Percentiles rank a stretch among this genome's conserved stretches.
phyloP scores from a whole-genome alignment of 176 grass and related monocot genomes.

The Olyra latifolia region DNA sequence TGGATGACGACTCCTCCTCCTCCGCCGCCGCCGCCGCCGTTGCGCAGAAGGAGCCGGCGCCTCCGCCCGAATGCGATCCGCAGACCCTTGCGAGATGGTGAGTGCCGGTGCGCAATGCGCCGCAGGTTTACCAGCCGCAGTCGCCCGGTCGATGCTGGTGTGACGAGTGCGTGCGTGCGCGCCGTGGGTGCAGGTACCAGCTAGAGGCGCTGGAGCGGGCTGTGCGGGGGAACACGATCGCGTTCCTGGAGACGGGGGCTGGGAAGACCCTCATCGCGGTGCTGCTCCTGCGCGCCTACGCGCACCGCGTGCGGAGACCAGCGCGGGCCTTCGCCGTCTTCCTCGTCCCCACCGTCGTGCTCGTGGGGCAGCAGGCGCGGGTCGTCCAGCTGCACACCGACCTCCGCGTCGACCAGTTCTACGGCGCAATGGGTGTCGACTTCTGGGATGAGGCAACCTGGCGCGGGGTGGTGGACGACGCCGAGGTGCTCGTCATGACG shows the following conservation, averaged over 20 bases:
- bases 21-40: background rate
- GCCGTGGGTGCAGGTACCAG: slow-evolving; percentile 56
- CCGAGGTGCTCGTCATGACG: slow-evolving; percentile 87
- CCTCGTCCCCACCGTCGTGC: slow-evolving; percentile 73
- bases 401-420: slow-evolving; percentile 60
- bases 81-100: slow-evolving; percentile 45
- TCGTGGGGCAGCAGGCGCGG: slow-evolving; percentile 74
- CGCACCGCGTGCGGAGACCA: slow-evolving; percentile 55
- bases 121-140: background rate
- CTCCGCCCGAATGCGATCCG: background rate
- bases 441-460: slow-evolving; percentile 48
- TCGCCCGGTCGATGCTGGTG: background rate
- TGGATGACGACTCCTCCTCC: background rate
- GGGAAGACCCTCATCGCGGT: slow-evolving; percentile 91
- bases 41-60: background rate
- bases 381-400: slow-evolving; percentile 64
- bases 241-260: slow-evolving; percentile 69
- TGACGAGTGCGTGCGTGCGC: background rate
- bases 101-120: background rate
- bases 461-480: slow-evolving; percentile 20
- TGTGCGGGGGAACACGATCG: slow-evolving; percentile 60
- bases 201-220: slow-evolving; percentile 84
- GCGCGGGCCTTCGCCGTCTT: slow-evolving; percentile 55
- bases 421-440: slow-evolving; percentile 74
- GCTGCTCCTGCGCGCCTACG: slow-evolving; percentile 64